Percentiles rank a stretch among this genome's conserved stretches.
These are phyloP conservation scores for Asterochloris erici DNA, from an alignment of 139 green algal genomes.

Conservation along the genomic window DNA sequence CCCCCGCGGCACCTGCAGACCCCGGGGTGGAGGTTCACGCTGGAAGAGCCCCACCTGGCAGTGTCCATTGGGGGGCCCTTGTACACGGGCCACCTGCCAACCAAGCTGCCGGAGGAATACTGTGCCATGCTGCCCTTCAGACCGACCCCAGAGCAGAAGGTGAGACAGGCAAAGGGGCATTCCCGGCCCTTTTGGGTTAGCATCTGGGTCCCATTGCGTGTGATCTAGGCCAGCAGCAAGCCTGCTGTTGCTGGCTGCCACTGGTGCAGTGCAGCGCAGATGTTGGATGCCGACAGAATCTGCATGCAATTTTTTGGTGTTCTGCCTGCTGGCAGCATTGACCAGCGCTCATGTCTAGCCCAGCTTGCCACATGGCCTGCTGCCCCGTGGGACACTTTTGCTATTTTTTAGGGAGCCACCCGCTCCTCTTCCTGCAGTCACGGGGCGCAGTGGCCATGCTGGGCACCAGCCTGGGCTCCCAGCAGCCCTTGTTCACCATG, in stretches of 20 bases:
- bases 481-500: conserved; percentile 47
- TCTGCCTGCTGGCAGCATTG: background rate
- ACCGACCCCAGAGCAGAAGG: conserved; percentile 35
- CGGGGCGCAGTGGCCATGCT: conserved; percentile 43
- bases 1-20: background rate
- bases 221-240: background rate
- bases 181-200: too few relatives aligned
- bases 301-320: background rate
- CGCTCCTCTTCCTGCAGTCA: background rate
- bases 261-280: background rate
- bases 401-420: background rate
- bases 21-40: conserved; percentile 13
- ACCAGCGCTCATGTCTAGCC: too few relatives aligned
- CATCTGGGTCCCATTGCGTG: background rate
- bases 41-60: conserved; percentile 6
- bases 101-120: conserved; percentile 41
- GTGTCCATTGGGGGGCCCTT: conserved; percentile 39
- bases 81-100: conserved; percentile 53
- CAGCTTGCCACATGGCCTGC: background rate
- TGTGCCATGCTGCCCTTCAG: conserved; percentile 58
- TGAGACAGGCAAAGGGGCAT: background rate
- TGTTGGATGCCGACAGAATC: background rate
- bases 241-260: background rate
- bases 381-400: background rate
- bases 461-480: conserved; percentile 38